Evolutionary conservation across 139 green algal genomes (phyloP).

Genomic region (Tetraselmis chui): DNA sequence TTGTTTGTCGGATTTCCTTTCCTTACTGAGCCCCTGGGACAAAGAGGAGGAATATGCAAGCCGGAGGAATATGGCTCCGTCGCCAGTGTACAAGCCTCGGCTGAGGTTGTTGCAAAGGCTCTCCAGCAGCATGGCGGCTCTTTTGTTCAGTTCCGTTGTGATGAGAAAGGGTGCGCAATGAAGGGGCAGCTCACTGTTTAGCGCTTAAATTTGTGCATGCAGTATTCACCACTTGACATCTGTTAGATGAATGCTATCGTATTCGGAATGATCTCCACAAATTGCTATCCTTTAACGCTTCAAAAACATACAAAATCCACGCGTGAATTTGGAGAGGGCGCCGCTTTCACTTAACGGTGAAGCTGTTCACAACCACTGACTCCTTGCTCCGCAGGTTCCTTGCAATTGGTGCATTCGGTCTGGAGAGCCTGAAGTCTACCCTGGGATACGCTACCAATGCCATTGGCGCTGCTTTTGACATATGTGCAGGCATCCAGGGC

Average conservation of each 20-base stretch:
- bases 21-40: constrained; percentile 29
- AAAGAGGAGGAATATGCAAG: constrained; percentile 9
- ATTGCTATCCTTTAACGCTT: too few species aligned
- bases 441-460: constrained; percentile 39
- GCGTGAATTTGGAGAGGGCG: too few species aligned
- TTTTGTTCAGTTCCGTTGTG: constrained; percentile 74
- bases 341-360: too few species aligned
- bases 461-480: constrained; percentile 29
- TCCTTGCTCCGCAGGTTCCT: too few species aligned
- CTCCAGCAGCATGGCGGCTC: constrained; percentile 61
- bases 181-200: too few species aligned
- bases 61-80: neutral
- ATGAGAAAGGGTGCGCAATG: constrained; percentile 83
- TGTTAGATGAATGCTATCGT: too few species aligned
- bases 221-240: too few species aligned
- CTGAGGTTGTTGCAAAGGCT: constrained; percentile 51
- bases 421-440: constrained; percentile 64
- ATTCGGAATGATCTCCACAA: too few species aligned
- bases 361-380: too few species aligned
- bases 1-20: constrained; percentile 84
- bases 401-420: constrained; percentile 70
- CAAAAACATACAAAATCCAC: too few species aligned
- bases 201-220: too few species aligned
- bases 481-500: neutral
- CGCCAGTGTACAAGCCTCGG: constrained; percentile 43